phyloP scores from a whole-genome alignment of 352 stramenopile species.

The Phytopythium aichiense region DNA sequence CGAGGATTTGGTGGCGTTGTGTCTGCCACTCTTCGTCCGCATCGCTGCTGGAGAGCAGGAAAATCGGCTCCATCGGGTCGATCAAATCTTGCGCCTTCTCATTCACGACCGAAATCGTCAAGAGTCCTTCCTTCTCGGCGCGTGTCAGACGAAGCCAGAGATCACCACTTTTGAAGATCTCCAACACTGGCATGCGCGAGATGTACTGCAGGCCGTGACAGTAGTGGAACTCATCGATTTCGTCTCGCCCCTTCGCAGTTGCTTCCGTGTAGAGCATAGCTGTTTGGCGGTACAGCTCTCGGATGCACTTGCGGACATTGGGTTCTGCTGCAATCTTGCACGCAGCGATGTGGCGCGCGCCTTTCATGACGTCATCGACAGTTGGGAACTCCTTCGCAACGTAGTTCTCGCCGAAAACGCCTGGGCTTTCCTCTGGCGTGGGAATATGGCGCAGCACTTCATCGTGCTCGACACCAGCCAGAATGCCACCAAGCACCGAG shows the following conservation, averaged over 20 bases:
- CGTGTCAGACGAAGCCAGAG: slow-evolving; percentile 75
- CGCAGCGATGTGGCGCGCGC: slow-evolving; percentile 84
- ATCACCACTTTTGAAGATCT: slow-evolving; percentile 69
- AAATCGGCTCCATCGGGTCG: slow-evolving; percentile 77
- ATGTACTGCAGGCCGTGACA: slow-evolving; percentile 86
- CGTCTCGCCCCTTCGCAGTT: slow-evolving; percentile 76
- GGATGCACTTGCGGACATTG: slow-evolving; percentile 81
- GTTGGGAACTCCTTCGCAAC: slow-evolving; percentile 81
- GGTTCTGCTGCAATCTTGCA: slow-evolving; percentile 80
- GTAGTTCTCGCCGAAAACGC: slow-evolving; percentile 67
- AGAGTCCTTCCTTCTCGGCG: slow-evolving; percentile 81
- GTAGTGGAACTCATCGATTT: slow-evolving; percentile 89
- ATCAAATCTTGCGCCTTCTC: slow-evolving; percentile 81
- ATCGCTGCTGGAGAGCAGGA: slow-evolving; percentile 40
- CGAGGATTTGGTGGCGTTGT: slow-evolving; percentile 77
- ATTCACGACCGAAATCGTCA: slow-evolving; percentile 75
- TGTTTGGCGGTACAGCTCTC: slow-evolving; percentile 79
- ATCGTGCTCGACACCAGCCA: slow-evolving; percentile 70
- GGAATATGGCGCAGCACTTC: slow-evolving; percentile 58
- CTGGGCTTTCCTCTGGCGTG: slow-evolving; percentile 72
- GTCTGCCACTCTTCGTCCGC: slow-evolving; percentile 84
- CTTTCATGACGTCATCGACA: slow-evolving; percentile 86
- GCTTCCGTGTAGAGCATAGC: slow-evolving; percentile 72
- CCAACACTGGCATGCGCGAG: slow-evolving; percentile 75
- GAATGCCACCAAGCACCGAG: slow-evolving; percentile 72